Conservation (phyloP, 2,329 filamentous ascomycete genomes). For the Sporothrix globosa region DNA sequence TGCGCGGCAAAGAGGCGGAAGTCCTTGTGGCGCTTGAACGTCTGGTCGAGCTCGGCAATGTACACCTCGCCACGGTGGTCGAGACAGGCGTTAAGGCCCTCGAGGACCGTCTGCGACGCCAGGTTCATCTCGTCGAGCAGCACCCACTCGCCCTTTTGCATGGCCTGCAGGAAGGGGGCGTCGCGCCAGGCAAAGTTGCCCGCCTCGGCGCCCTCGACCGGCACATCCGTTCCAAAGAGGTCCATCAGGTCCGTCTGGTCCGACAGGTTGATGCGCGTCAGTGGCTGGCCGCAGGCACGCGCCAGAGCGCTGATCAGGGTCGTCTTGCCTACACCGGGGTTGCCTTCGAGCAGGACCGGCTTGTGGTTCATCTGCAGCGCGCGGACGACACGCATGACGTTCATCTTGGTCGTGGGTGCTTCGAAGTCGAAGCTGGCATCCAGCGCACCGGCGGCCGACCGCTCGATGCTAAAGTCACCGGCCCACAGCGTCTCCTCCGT, state of each 20-base stretch:
- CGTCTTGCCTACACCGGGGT: constrained; percentile 97
- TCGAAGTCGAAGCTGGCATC: constrained; percentile 74
- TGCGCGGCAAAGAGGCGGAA: constrained; percentile 97
- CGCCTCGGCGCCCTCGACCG: constrained; percentile 86
- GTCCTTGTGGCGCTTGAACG: constrained; percentile 83
- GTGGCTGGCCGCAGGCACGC: constrained; percentile 72
- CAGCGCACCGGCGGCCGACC: constrained; percentile 50
- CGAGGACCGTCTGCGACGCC: constrained; percentile 92
- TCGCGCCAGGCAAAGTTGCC: constrained; percentile 95
- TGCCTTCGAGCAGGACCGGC: constrained; percentile 92
- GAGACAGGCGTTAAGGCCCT: constrained; percentile 93
- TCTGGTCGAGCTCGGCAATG: constrained; percentile 90
- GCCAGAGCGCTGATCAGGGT: constrained; percentile 87
- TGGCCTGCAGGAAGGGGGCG: constrained; percentile 90
- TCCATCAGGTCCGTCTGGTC: constrained; percentile 98
- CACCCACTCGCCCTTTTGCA: constrained; percentile 97
- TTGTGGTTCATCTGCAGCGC: constrained; percentile 81
- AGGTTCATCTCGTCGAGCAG: constrained; percentile 98
- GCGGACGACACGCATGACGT: constrained; percentile 86
- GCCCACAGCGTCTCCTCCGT: constrained; percentile 62
- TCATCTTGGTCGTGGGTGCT: constrained; percentile 85
- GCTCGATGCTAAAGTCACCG: constrained; percentile 72
- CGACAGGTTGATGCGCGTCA: constrained; percentile 95
- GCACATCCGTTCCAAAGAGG: constrained; percentile 93
- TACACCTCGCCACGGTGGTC: constrained; percentile 97